A percentile compares a stretch with the other conserved stretches of the same genome.
These are phyloP conservation scores for Chalciporus piperatus DNA, from an alignment of 768 basidiomycete species.

Conservation along the genomic window DNA sequence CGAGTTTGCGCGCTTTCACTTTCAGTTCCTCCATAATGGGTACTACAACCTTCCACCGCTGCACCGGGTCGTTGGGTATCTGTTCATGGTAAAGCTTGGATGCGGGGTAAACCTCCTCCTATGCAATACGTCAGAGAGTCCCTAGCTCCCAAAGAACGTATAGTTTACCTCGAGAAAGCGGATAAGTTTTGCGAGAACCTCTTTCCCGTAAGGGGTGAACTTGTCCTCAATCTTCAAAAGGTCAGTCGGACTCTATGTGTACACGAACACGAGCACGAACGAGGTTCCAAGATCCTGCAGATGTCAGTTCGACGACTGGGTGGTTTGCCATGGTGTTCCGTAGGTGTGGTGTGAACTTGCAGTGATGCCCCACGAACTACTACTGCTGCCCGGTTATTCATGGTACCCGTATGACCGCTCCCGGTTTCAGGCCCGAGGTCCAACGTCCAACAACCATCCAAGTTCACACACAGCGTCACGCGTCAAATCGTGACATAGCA, in stretches of 20 bases:
- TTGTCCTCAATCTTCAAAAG: conserved; percentile 76
- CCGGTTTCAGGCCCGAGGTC: too few relatives aligned
- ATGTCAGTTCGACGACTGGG: conserved; percentile 74
- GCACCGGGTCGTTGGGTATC: conserved; percentile 67
- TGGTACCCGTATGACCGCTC: background rate
- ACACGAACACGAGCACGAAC: conserved; percentile 38
- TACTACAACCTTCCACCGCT: conserved; percentile 83
- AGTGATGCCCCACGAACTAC: too few relatives aligned
- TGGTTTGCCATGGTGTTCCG: conserved; percentile 52
- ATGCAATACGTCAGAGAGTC: background rate
- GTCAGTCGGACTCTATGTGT: conserved; percentile 4
- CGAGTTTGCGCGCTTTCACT: conserved; percentile 78
- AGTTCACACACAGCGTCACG: too few relatives aligned
- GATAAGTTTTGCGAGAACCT: conserved; percentile 79
- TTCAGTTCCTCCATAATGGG: conserved; percentile 84
- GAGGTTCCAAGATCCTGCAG: conserved; percentile 84
- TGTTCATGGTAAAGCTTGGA: conserved; percentile 75
- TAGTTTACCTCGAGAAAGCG: conserved; percentile 73
- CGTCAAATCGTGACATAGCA: background rate
- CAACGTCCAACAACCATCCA: too few relatives aligned
- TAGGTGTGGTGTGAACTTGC: background rate
- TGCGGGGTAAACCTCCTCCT: conserved; percentile 90
- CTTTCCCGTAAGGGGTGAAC: conserved; percentile 87
- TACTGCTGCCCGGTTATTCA: conserved; percentile 6
- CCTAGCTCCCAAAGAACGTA: background rate